These are phyloP conservation scores for Sarocladium kiliense DNA, from an alignment of 2,329 filamentous ascomycete genomes.

Conservation along the genomic window DNA sequence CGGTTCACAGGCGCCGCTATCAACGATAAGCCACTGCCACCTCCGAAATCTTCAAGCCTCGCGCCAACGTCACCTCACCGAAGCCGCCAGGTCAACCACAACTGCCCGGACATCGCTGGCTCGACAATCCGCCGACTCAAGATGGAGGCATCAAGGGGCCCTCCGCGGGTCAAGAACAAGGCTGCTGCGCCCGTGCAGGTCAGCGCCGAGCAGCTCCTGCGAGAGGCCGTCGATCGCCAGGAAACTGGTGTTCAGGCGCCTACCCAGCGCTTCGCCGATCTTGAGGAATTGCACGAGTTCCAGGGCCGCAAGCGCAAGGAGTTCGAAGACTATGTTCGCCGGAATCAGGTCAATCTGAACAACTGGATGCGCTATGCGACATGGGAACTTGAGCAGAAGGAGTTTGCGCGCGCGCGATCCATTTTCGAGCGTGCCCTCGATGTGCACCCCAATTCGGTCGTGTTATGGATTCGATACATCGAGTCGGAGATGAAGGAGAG, in stretches of 20 bases:
- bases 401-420: constrained; percentile 84
- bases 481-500: constrained; percentile 90
- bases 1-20: neutral
- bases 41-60: constrained; percentile 10
- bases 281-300: constrained; percentile 97
- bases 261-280: constrained; percentile 89
- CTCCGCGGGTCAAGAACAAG: constrained; percentile 98
- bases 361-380: constrained; percentile 98
- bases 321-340: constrained; percentile 95
- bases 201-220: constrained; percentile 92
- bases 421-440: constrained; percentile 95
- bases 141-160: constrained; percentile 89
- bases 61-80: neutral
- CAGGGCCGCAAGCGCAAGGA: constrained; percentile 94
- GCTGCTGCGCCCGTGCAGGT: constrained; percentile 86
- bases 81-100: neutral
- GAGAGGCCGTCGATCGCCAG: constrained; percentile 95
- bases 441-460: constrained; percentile 80
- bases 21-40: constrained; percentile 6
- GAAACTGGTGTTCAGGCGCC: constrained; percentile 83
- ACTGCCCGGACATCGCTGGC: neutral
- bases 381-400: constrained; percentile 98
- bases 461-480: constrained; percentile 87
- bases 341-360: constrained; percentile 93
- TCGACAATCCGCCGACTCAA: constrained; percentile 20